phyloP scores from a whole-genome alignment of 805 yeast genomes.

The Kuraishia floccosa region DNA sequence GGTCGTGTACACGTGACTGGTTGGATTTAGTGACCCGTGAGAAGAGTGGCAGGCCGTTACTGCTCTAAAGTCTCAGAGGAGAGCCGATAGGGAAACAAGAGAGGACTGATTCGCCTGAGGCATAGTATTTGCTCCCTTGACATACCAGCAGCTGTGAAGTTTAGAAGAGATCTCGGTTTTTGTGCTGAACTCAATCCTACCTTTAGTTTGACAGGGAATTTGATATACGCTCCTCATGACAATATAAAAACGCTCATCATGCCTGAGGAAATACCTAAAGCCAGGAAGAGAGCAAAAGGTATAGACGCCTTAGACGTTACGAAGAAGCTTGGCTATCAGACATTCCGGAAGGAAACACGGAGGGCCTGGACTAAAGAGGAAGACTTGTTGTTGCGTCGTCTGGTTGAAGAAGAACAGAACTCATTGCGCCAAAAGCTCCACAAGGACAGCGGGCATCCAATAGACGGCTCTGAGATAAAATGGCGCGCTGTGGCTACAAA shows the following conservation, averaged over 20 bases:
- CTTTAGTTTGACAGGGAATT: not conserved
- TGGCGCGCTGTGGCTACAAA: constrained; percentile 51
- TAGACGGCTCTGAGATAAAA: constrained; percentile 30
- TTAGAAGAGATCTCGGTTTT: not conserved
- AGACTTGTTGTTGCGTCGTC: constrained; percentile 39
- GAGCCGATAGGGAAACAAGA: too few species aligned
- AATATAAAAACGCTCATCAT: too few species aligned
- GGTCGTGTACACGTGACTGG: too few species aligned
- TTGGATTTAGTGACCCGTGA: too few species aligned
- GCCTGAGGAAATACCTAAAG: too few species aligned
- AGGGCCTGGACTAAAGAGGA: constrained; percentile 72
- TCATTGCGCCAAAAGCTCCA: constrained; percentile 8
- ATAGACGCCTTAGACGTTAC: constrained; percentile 50
- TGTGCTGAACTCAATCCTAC: too few species aligned
- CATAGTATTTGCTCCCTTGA: not conserved
- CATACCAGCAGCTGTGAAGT: not conserved
- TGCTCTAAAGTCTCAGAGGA: too few species aligned
- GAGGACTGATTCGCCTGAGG: too few species aligned
- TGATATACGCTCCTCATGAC: not conserved
- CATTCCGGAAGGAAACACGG: constrained; percentile 51
- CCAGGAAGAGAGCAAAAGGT: not conserved
- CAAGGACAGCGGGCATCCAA: constrained; percentile 11
- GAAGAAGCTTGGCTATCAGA: constrained; percentile 64
- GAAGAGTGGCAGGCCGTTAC: too few species aligned
- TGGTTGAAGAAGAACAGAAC: constrained; percentile 24